phyloP scores from a whole-genome alignment of 1,139 yeast genomes.

The Suhomyces taliae region DNA sequence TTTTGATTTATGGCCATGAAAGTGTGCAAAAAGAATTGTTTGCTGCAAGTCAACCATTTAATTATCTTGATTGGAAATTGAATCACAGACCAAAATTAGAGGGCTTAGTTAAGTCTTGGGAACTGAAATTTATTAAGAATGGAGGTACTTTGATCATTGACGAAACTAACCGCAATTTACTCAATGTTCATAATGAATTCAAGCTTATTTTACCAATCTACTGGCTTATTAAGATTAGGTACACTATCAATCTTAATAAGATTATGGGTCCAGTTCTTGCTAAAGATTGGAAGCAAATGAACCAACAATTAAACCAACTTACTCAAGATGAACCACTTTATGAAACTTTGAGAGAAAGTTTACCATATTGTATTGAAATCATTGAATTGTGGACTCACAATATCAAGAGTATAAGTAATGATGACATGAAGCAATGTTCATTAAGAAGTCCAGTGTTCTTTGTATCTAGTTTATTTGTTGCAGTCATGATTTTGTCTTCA shows the following conservation, averaged over 20 bases:
- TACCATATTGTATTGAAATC: conserved; percentile 57
- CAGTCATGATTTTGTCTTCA: conserved; percentile 61
- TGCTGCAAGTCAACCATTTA: conserved; percentile 29
- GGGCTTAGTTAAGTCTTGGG: conserved; percentile 63
- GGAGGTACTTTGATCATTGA: conserved; percentile 61
- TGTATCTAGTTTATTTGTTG: conserved; percentile 63
- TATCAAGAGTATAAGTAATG: conserved; percentile 53
- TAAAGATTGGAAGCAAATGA: conserved; percentile 69
- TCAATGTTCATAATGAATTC: conserved; percentile 54
- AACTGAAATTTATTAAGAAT: conserved; percentile 54
- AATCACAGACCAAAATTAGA: conserved; percentile 57
- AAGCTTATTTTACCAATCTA: conserved; percentile 65
- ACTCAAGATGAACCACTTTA: conserved; percentile 40
- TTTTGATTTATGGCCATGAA: conserved; percentile 73
- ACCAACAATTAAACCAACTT: conserved; percentile 41
- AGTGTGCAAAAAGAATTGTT: conserved; percentile 56
- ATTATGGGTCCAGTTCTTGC: conserved; percentile 56
- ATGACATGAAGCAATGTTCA: conserved; percentile 64
- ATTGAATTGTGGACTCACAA: conserved; percentile 70
- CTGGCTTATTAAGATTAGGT: conserved; percentile 61
- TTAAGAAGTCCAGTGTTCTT: conserved; percentile 74
- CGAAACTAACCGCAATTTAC: conserved; percentile 49
- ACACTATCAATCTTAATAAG: conserved; percentile 58
- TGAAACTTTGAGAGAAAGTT: conserved; percentile 59
- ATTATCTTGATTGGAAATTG: conserved; percentile 56